Percentiles rank a stretch among this genome's conserved stretches.
Evolutionary conservation across 208 protist genomes (phyloP).

Genomic region (Vickermania spadyakhi): DNA sequence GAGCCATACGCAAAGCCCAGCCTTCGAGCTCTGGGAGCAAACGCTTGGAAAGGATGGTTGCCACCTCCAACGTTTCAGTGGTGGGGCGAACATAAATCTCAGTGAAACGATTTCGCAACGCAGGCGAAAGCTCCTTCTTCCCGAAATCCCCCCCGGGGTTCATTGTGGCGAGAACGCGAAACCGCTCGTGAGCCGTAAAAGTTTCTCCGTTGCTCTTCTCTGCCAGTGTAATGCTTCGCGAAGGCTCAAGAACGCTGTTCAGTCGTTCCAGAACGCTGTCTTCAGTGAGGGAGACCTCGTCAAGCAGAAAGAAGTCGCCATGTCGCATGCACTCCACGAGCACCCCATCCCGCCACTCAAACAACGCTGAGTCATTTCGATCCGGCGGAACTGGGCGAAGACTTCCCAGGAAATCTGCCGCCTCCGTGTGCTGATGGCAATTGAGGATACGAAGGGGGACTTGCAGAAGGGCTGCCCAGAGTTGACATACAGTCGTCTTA

Average conservation of each 20-base stretch:
- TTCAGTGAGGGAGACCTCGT: slow-evolving; percentile 99
- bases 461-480: slow-evolving; percentile 84
- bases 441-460: slow-evolving; percentile 96
- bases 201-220: slow-evolving; percentile 94
- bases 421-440: slow-evolving; percentile 99
- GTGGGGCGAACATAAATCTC: slow-evolving; percentile 98
- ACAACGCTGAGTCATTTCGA: slow-evolving; percentile 83
- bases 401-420: slow-evolving; percentile 97
- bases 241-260: slow-evolving; percentile 99
- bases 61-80: slow-evolving; percentile 87
- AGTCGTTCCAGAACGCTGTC: slow-evolving; percentile 99
- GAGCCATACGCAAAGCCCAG: slow-evolving; percentile 73
- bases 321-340: slow-evolving; percentile 97
- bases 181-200: slow-evolving; percentile 82
- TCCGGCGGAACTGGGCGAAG: slow-evolving; percentile 80
- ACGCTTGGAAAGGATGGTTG: slow-evolving; percentile 84
- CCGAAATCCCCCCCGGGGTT: slow-evolving; percentile 99
- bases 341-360: slow-evolving; percentile 99
- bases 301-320: slow-evolving; percentile 98
- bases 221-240: slow-evolving; percentile 92
- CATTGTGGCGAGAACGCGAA: slow-evolving; percentile 99
- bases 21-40: slow-evolving; percentile 29
- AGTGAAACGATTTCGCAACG: slow-evolving; percentile 99
- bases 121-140: slow-evolving; percentile 99
- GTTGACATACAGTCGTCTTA: slow-evolving; percentile 98